Conservation (phyloP, 1,139 yeast genomes). For the Geotrichum restrictum region DNA sequence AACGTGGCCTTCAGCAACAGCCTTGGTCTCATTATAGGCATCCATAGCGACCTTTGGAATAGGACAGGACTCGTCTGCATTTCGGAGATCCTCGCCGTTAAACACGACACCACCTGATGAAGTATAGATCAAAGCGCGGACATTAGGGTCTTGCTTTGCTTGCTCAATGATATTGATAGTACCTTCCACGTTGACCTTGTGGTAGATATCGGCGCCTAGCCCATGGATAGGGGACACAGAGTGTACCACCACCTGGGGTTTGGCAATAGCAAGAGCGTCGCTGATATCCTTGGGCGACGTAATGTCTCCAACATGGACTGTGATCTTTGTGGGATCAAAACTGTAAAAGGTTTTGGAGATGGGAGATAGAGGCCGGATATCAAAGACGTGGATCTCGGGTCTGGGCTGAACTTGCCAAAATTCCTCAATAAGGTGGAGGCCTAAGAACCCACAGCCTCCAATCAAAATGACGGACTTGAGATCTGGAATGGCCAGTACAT, state of each 20-base stretch:
- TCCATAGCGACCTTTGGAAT: constrained; percentile 92
- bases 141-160: constrained; percentile 45
- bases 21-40: constrained; percentile 93
- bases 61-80: constrained; percentile 94
- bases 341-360: constrained; percentile 65
- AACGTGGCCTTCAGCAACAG: constrained; percentile 81
- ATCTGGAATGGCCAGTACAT: constrained; percentile 19
- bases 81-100: constrained; percentile 83
- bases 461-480: constrained; percentile 68
- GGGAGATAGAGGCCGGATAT: constrained; percentile 80
- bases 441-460: constrained; percentile 95
- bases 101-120: constrained; percentile 97
- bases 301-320: constrained; percentile 75
- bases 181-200: constrained; percentile 87
- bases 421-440: constrained; percentile 84
- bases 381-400: constrained; percentile 80
- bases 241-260: constrained; percentile 81
- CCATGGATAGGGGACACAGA: constrained; percentile 97
- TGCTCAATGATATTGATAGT: constrained; percentile 70
- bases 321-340: constrained; percentile 55
- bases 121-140: constrained; percentile 81
- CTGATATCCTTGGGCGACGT: constrained; percentile 68
- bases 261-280: constrained; percentile 54
- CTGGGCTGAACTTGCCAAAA: constrained; percentile 64
- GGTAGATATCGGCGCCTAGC: constrained; percentile 69